These are phyloP conservation scores for Quercus bicolor DNA, from an alignment of 306 rosid species.

Conservation along the genomic window DNA sequence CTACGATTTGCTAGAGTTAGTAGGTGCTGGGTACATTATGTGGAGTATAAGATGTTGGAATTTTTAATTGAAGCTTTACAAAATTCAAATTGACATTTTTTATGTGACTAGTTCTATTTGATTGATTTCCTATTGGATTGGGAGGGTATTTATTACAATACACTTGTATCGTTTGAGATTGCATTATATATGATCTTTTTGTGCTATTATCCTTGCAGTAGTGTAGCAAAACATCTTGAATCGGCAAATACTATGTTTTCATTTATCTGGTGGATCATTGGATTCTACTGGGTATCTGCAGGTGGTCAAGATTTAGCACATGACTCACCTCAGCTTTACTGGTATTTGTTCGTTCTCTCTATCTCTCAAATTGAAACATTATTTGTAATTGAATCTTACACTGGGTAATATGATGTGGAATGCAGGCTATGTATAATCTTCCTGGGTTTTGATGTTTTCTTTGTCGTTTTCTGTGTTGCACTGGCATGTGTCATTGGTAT, in stretches of 20 bases:
- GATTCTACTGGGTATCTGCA: slow-evolving; percentile 97
- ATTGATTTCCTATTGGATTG: neutral
- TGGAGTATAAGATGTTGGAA: neutral
- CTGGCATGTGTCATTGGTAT: slow-evolving; percentile 91
- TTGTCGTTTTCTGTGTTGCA: slow-evolving; percentile 96
- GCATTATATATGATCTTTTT: neutral
- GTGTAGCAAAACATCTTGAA: slow-evolving; percentile 86
- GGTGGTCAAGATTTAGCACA: slow-evolving; percentile 70
- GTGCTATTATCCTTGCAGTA: slow-evolving; percentile 25
- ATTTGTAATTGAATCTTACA: slow-evolving; percentile 13
- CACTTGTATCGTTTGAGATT: neutral
- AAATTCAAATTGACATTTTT: neutral
- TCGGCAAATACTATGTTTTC: slow-evolving; percentile 97
- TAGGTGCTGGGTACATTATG: neutral
- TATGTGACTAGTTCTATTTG: neutral
- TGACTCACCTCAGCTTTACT: slow-evolving; percentile 81
- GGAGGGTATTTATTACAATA: neutral
- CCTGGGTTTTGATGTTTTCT: slow-evolving; percentile 97
- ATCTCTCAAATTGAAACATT: slow-evolving; percentile 13
- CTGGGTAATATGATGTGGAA: slow-evolving; percentile 23
- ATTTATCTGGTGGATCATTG: slow-evolving; percentile 97
- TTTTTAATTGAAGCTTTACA: neutral
- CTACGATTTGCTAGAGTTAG: neutral
- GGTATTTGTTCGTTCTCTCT: slow-evolving; percentile 46
- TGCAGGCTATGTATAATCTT: slow-evolving; percentile 94